Conservation (phyloP, 768 basidiomycete species). For the Boletus bicolor region DNA sequence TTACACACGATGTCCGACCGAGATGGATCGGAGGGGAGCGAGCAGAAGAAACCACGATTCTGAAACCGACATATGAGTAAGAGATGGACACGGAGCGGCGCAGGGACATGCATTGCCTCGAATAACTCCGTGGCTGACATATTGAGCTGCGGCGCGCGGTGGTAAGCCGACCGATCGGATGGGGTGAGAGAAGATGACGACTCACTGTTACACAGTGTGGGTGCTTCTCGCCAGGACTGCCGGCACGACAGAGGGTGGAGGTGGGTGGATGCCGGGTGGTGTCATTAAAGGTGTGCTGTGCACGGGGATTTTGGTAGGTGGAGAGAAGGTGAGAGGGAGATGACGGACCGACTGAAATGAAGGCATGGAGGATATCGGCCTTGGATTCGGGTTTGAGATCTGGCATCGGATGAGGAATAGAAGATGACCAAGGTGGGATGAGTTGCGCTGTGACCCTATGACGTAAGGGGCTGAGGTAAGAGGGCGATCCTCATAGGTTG, state of each 20-base stretch:
- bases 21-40: constrained; percentile 61
- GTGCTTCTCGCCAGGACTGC: constrained; percentile 30
- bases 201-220: constrained; percentile 57
- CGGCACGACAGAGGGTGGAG: constrained; percentile 58
- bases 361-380: constrained; percentile 35
- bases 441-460: constrained; percentile 4
- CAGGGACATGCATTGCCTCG: constrained; percentile 52
- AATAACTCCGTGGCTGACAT: constrained; percentile 64
- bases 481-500: not conserved
- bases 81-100: not conserved
- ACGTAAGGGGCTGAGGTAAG: constrained; percentile 23
- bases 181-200: constrained; percentile 6
- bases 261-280: constrained; percentile 53
- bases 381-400: constrained; percentile 22
- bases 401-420: constrained; percentile 20
- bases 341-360: constrained; percentile 39
- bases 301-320: constrained; percentile 33
- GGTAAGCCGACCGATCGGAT: constrained; percentile 10
- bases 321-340: not conserved
- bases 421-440: constrained; percentile 3
- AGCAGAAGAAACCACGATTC: constrained; percentile 68
- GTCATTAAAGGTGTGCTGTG: constrained; percentile 56
- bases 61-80: constrained; percentile 28
- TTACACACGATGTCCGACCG: constrained; percentile 69
- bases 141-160: constrained; percentile 42